A percentile compares a stretch with the other conserved stretches of the same genome.
Conservation (phyloP, 345 rosid species). For the Raphanus raphanistrum region DNA sequence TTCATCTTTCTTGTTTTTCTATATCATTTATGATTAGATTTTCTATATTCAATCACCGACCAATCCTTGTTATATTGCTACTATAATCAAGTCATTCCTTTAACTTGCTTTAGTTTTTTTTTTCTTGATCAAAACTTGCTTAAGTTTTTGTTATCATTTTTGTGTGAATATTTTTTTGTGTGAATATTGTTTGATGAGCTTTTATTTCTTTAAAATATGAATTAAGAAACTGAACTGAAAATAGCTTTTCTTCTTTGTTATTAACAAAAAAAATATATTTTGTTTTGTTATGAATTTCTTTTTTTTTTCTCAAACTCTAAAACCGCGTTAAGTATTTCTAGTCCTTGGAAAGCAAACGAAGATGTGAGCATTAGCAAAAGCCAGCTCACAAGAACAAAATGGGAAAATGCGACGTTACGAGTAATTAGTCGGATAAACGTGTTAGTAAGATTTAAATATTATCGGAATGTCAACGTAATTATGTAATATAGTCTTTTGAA, state of each 20-base stretch:
- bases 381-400: constrained; percentile 32
- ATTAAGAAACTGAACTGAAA: not conserved
- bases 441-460: constrained; percentile 14
- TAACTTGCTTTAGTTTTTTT: not conserved
- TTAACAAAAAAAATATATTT: not conserved
- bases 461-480: constrained; percentile 26
- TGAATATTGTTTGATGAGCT: not conserved
- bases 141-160: not conserved
- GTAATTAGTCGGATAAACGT: constrained; percentile 36
- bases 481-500: constrained; percentile 1
- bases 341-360: constrained; percentile 11
- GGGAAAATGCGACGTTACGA: constrained; percentile 3
- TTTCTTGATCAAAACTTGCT: not conserved
- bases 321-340: constrained; percentile 17
- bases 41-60: not conserved
- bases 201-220: not conserved
- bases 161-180: not conserved
- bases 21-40: not conserved
- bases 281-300: not conserved
- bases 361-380: constrained; percentile 20
- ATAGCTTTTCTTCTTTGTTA: not conserved
- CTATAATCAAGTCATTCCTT: not conserved
- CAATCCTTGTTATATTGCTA: not conserved
- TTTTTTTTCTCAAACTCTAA: constrained; percentile 3
- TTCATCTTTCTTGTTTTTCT: not conserved